Conservation (phyloP, 179 eudicot genomes). For the Carnegiea gigantea region DNA sequence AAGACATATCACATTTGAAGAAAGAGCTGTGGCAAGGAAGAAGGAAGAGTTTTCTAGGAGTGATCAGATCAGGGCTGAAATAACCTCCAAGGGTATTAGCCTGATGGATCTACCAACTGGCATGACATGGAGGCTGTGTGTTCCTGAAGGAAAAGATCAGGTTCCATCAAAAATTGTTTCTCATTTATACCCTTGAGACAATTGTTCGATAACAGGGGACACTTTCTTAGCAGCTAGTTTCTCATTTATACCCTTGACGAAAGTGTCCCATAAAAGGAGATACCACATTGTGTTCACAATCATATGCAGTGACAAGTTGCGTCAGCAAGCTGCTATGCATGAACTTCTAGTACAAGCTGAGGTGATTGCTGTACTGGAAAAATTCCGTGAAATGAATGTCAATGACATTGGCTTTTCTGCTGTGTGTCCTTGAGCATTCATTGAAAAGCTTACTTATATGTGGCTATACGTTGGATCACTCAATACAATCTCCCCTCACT, state of each 20-base stretch:
- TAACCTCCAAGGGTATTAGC: slow-evolving; percentile 61
- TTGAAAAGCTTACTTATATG: too few species aligned
- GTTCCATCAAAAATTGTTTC: neutral
- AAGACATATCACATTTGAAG: slow-evolving; percentile 42
- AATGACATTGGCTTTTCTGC: too few species aligned
- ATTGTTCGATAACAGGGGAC: neutral
- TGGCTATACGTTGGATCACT: too few species aligned
- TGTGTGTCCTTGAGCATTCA: too few species aligned
- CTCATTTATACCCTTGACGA: neutral
- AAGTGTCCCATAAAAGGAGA: neutral
- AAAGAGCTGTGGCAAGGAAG: slow-evolving; percentile 58
- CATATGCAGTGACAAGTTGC: too few species aligned
- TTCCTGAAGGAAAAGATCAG: slow-evolving; percentile 27
- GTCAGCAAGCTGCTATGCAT: too few species aligned
- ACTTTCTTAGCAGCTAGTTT: neutral
- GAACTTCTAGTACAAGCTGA: too few species aligned
- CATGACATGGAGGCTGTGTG: slow-evolving; percentile 75
- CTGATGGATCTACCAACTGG: slow-evolving; percentile 64
- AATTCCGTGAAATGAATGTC: too few species aligned
- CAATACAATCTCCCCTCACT: too few species aligned
- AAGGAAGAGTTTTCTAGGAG: slow-evolving; percentile 52
- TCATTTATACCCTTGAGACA: neutral
- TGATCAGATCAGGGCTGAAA: slow-evolving; percentile 55
- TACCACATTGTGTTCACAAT: neutral
- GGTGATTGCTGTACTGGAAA: too few species aligned